phyloP scores from a whole-genome alignment of 192 early-diverging fungal species.

The Backusella westeae region DNA sequence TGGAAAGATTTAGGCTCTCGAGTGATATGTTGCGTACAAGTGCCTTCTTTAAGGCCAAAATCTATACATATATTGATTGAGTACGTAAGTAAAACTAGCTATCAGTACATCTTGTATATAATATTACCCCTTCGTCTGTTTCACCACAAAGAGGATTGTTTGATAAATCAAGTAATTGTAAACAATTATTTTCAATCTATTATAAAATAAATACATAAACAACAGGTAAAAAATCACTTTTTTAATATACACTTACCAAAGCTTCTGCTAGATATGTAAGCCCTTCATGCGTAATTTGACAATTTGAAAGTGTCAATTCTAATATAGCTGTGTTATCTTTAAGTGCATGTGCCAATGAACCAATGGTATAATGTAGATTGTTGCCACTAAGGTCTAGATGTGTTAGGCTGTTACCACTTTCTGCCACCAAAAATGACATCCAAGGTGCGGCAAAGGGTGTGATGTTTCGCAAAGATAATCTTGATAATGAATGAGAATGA shows the following conservation, averaged over 20 bases:
- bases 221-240: not conserved
- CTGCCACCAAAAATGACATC: slow-evolving; percentile 1
- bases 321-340: not conserved
- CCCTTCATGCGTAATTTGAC: slow-evolving; percentile 43
- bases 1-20: slow-evolving; percentile 9
- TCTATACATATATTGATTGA: not conserved
- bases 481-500: slow-evolving; percentile 3
- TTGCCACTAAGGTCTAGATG: slow-evolving; percentile 15
- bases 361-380: not conserved
- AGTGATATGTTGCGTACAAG: slow-evolving; percentile 13
- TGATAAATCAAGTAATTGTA: slow-evolving; percentile 19
- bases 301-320: slow-evolving; percentile 31
- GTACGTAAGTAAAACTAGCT: not conserved
- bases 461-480: not conserved
- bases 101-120: not conserved
- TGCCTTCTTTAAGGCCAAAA: slow-evolving; percentile 16
- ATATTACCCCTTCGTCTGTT: slow-evolving; percentile 27
- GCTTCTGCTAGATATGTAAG: slow-evolving; percentile 43
- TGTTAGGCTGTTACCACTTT: not conserved
- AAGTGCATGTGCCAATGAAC: not conserved
- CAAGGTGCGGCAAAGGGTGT: not conserved
- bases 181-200: slow-evolving; percentile 14
- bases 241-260: slow-evolving; percentile 34
- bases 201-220: not conserved
- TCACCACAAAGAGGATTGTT: slow-evolving; percentile 18